Base-by-base conservation (phyloP, 768 basidiomycete genomes). In the Cyclocybe cylindracea region DNA sequence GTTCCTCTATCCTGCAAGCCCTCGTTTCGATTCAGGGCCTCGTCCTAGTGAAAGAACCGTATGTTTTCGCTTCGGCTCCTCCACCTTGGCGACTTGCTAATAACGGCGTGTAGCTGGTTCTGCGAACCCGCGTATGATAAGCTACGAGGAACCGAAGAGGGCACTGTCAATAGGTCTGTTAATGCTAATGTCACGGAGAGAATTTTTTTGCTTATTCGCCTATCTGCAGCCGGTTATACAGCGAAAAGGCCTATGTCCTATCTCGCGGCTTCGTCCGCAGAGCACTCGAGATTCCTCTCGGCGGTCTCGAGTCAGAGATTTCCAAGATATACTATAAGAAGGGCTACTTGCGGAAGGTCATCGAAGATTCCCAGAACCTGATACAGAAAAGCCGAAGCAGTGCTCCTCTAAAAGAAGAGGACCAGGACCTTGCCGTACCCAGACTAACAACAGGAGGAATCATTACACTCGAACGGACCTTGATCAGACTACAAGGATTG, bases 71-170 rank as follows among this genome's bases (percentile, higher is more conserved):
- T 38, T 16, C 36, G 18, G 29, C 8, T 39, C 39, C 36, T 14
- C 11, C 11, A 36, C 34, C 14, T 11, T 29, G 14, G 7, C 10
- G 50, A 49, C 7, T 44, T 46, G 51, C 39, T 51, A 39, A 24
- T 41, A 35, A 43, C 18, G 34, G 51, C 10, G 42, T 35, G 34
- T 53, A 91, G 89, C 51, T 92, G 87, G 87, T 94, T 86, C 63
- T 93, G 90, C 59, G 94, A 98, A 64, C 94, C 94, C 19, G 92
- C 92, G 0, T 97, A 89, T 61, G 94, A 96, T 63, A 97, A 94
- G 63, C 73, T 96, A 38, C 79, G 91, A 55, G 92, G 93, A 2
- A 96, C 94, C 0, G 85, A 88, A 57, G 94, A 97, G 65, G 94
- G 91, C 32, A 87, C 77, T 42, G 84, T 94, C 47, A 95, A 94